Evolutionary conservation across 2,329 filamentous ascomycete species (phyloP).

Genomic region (Talaromyces albobiverticillius): DNA sequence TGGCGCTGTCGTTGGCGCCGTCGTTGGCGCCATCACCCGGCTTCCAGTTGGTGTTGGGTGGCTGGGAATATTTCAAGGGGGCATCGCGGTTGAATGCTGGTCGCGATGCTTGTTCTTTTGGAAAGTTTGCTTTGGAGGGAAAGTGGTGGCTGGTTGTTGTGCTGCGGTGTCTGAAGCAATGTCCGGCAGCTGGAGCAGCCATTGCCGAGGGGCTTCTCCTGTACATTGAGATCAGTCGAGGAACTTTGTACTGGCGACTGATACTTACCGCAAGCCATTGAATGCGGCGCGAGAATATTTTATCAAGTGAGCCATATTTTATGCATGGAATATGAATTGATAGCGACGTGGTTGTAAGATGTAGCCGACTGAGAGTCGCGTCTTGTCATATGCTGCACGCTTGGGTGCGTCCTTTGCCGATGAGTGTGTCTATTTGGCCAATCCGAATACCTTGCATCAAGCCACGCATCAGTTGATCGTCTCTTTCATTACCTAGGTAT

Average conservation of each 20-base stretch:
- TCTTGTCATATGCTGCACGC: too few species aligned
- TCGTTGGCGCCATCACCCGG: conserved; percentile 39
- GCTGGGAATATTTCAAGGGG: conserved; percentile 37
- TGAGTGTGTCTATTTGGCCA: too few species aligned
- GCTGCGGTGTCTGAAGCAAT: background rate
- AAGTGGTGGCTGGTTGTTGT: conserved; percentile 15
- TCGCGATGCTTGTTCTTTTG: conserved; percentile 39
- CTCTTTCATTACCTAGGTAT: too few species aligned
- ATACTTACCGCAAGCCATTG: background rate
- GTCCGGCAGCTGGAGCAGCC: background rate
- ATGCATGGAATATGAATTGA: too few species aligned
- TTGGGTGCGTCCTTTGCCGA: too few species aligned
- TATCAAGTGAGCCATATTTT: too few species aligned
- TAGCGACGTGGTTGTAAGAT: too few species aligned
- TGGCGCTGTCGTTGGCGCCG: conserved; percentile 37
- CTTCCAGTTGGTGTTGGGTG: conserved; percentile 41
- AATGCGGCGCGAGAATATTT: too few species aligned
- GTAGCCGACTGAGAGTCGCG: too few species aligned
- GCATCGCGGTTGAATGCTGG: conserved; percentile 38
- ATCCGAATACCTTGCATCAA: too few species aligned
- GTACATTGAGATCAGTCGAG: background rate
- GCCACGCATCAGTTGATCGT: too few species aligned
- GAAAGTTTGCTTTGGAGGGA: conserved; percentile 30
- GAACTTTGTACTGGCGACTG: background rate
- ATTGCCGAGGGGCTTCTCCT: background rate